Percentiles rank a stretch among this genome's conserved stretches.
phyloP scores from a whole-genome alignment of 306 rosid genomes.

The Boehmeria nivea region DNA sequence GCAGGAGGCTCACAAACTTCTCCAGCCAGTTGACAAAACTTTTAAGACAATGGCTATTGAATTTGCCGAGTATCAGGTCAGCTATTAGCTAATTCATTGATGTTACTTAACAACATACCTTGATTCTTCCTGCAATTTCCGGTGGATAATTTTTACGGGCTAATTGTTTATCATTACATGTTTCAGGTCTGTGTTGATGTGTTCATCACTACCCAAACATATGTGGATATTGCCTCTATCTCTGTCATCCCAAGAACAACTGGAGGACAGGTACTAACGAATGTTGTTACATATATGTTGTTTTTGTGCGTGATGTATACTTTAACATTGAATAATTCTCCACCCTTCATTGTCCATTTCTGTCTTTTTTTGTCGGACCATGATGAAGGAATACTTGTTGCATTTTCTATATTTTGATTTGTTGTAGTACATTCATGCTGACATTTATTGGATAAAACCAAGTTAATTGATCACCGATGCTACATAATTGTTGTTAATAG shows the following conservation, averaged over 20 bases:
- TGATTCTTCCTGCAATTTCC: constrained; percentile 4
- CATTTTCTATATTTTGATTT: neutral
- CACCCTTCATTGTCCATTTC: no score
- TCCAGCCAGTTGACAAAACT: constrained; percentile 84
- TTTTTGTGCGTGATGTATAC: no score
- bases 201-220: constrained; percentile 82
- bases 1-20: constrained; percentile 96
- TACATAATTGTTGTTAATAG: no score
- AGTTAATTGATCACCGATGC: no score
- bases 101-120: constrained; percentile 12
- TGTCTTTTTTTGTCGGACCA: no score
- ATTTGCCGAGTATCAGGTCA: constrained; percentile 92
- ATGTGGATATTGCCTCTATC: constrained; percentile 82
- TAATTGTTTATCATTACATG: constrained; percentile 23
- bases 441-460: no score
- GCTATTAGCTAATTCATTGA: constrained; percentile 16
- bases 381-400: no score
- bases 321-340: no score
- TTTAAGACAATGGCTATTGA: constrained; percentile 85
- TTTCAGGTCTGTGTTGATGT: constrained; percentile 89
- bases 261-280: constrained; percentile 81
- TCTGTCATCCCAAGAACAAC: constrained; percentile 87
- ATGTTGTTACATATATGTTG: neutral
- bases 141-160: constrained; percentile 17
- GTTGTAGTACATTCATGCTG: no score